phyloP scores from a whole-genome alignment of 2,329 filamentous ascomycete genomes.

The Claviceps lovelessii region DNA sequence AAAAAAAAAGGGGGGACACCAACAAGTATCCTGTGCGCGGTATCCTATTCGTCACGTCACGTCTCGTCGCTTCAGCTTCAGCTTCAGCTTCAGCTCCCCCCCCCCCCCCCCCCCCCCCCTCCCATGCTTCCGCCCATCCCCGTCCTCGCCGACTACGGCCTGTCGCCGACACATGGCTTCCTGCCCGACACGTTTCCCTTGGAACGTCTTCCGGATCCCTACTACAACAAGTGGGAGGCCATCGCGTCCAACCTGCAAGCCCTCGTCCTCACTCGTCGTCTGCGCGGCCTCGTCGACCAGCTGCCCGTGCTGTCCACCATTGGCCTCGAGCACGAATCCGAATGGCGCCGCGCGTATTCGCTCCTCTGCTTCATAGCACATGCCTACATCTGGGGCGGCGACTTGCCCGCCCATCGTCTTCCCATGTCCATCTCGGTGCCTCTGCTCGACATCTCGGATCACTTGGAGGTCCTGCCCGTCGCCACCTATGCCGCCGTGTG shows the following conservation, averaged over 20 bases:
- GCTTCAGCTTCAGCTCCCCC: too few species aligned
- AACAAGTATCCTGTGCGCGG: neutral
- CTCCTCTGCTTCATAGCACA: constrained; percentile 84
- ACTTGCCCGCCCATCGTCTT: constrained; percentile 62
- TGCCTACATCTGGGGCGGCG: constrained; percentile 91
- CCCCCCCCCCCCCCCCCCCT: constrained; percentile 3
- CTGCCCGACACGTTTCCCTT: constrained; percentile 70
- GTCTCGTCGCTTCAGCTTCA: neutral
- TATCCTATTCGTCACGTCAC: neutral
- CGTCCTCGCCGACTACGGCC: constrained; percentile 60
- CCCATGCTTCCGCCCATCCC: constrained; percentile 48
- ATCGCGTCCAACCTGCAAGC: constrained; percentile 75
- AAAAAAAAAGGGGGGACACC: neutral
- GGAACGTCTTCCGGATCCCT: constrained; percentile 67
- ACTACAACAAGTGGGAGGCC: constrained; percentile 92
- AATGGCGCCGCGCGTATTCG: constrained; percentile 90
- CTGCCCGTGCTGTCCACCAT: constrained; percentile 74
- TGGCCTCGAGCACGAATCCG: constrained; percentile 65
- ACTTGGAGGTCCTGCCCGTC: constrained; percentile 77
- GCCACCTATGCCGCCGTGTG: constrained; percentile 87
- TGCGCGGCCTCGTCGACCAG: constrained; percentile 64
- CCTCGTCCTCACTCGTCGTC: constrained; percentile 68
- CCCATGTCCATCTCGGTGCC: constrained; percentile 75
- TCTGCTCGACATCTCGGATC: constrained; percentile 59
- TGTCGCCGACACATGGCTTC: constrained; percentile 70